Percentiles rank a stretch among this genome's conserved stretches.
Evolutionary conservation across 768 basidiomycete species (phyloP).

Genomic region (Amylocystis lapponica): DNA sequence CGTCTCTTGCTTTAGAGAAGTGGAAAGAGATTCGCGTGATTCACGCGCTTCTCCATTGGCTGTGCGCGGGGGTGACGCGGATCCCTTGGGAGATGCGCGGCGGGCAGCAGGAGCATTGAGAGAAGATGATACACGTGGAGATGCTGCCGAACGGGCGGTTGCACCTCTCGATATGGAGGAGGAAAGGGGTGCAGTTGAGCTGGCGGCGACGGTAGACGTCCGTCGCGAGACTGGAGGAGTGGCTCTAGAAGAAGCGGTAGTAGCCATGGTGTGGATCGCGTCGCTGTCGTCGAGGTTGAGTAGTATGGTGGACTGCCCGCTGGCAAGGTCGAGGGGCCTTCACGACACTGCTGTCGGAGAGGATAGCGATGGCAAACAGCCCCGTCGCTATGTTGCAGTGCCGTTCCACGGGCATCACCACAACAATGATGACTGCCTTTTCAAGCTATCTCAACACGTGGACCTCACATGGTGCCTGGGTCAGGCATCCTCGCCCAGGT

Average conservation of each 20-base stretch:
- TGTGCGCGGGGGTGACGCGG: conserved; percentile 31
- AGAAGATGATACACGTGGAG: conserved; percentile 50
- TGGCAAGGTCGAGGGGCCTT: too few species aligned
- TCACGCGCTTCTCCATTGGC: conserved; percentile 45
- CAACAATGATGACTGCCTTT: conserved; percentile 14
- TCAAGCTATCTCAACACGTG: conserved; percentile 9
- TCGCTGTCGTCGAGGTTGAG: not conserved
- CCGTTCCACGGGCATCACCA: conserved; percentile 1
- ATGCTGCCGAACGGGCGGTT: conserved; percentile 60
- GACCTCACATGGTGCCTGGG: too few species aligned
- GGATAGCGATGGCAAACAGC: not conserved
- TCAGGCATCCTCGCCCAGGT: too few species aligned
- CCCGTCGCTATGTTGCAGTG: not conserved
- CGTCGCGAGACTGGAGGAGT: conserved; percentile 43
- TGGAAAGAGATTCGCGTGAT: conserved; percentile 48
- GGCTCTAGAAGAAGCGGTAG: conserved; percentile 37
- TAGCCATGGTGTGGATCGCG: conserved; percentile 34
- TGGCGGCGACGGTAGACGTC: conserved; percentile 34
- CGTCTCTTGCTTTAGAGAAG: conserved; percentile 68
- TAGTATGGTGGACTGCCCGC: too few species aligned
- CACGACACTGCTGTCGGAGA: not conserved
- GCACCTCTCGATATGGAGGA: conserved; percentile 46
- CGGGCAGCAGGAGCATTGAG: conserved; percentile 41
- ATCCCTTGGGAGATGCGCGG: conserved; percentile 43
- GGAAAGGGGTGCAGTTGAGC: conserved; percentile 35